Evolutionary conservation across 148 eudicot genomes (phyloP), one percentile per base, ranked within the genome.

Genomic region (Vaccinium macrocarpon): DNA sequence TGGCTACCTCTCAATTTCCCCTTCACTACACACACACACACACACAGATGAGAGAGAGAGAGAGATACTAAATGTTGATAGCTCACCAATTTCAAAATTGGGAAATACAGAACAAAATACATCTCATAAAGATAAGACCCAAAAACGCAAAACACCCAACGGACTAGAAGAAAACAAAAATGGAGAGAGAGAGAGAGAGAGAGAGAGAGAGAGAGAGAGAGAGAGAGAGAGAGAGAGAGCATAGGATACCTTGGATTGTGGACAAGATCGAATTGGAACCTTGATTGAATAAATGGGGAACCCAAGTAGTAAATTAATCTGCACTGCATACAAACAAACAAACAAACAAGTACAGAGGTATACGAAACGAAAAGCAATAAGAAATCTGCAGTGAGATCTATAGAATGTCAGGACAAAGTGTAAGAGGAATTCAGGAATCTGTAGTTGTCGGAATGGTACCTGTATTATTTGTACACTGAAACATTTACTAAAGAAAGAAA

Each of bases 311-410:
- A 38, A 62, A 62, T n/a, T 23, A 61, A 62, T 62, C 29, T 8
- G 70, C 70, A 62, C 14, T 62, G 70, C 70, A 62, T n/a, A 62
- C 27, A 62, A 62, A 62, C 70, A 62, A 62, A 62, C 70, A 62
- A 62, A 62, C 42, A 49, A 49, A 6, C 27, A 62, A 23, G 13
- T 62, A 23, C 12, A 62, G 70, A 62, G 23, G 70, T 9, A n/a
- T n/a, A 62, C 29, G n/a, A 23, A 62, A 23, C 70, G 23, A 23
- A 62, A 62, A 62, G 27, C 13, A 62, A 62, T 62, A 38, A 38
- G 6, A 38, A 62, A 62, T 62, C 29, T 62, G 13, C 29, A 23
- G 29, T 8, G 70, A 9, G 27, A 62, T 21, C 70, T n/a, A n/a
- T 13, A 62, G 70, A 62, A 62, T 62, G 70, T 23, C 70, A 62